A percentile compares a stretch with the other conserved stretches of the same genome.
phyloP scores from a whole-genome alignment of 164 flowering plant genomes.

The Chloranthus sessilifolius region DNA sequence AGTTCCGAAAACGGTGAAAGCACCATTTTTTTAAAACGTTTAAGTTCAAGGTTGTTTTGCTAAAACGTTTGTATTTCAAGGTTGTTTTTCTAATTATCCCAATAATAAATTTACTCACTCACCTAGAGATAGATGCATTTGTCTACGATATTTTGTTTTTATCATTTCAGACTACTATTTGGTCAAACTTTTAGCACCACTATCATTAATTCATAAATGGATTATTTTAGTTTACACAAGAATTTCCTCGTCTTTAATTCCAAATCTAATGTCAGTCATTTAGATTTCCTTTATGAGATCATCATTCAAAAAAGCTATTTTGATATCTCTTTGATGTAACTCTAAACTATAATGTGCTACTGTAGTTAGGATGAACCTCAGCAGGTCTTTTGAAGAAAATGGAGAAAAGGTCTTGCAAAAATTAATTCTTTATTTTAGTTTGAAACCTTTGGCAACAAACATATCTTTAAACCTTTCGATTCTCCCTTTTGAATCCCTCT shows the following conservation, averaged over 20 bases:
- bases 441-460: no score
- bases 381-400: neutral
- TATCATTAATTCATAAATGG: neutral
- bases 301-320: neutral
- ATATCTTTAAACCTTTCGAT: neutral
- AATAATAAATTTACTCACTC: neutral
- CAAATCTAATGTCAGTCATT: neutral
- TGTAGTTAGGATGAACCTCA: neutral
- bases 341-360: neutral
- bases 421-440: neutral
- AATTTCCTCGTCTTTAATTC: no score
- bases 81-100: no score
- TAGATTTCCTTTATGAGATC: neutral
- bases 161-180: neutral
- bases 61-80: no score
- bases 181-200: neutral
- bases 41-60: no score
- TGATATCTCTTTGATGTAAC: neutral
- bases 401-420: conserved; percentile 10
- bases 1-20: no score
- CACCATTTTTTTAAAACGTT: no score
- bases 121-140: no score
- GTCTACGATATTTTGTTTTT: no score
- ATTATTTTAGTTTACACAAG: neutral
- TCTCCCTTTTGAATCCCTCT: neutral